Percentiles rank a stretch among this genome's conserved stretches.
Conservation (phyloP, 768 basidiomycete species). For the Lentinula sp. region DNA sequence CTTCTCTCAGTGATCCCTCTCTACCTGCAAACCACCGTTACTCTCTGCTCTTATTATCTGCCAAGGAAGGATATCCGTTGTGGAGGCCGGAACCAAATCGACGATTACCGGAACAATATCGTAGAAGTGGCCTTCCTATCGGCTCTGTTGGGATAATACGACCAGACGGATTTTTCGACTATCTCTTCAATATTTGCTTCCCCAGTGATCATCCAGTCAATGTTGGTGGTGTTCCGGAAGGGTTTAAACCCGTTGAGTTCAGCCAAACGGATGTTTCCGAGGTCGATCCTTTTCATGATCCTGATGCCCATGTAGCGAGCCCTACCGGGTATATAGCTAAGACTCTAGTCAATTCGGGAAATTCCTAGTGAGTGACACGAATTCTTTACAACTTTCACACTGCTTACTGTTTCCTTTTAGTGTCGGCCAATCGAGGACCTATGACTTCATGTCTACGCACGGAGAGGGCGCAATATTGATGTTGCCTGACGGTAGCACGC, state of each 20-base stretch:
- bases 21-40: not conserved
- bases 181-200: conserved; percentile 6
- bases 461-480: conserved; percentile 5
- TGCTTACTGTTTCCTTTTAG: not conserved
- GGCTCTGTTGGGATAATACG: conserved; percentile 24
- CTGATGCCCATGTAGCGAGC: not conserved
- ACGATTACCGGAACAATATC: conserved; percentile 9
- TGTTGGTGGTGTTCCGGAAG: conserved; percentile 17
- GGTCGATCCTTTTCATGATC: conserved; percentile 2
- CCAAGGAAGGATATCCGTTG: conserved; percentile 17
- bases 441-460: not conserved
- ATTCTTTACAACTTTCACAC: not conserved
- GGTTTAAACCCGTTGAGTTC: conserved; percentile 12
- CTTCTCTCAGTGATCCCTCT: conserved; percentile 2
- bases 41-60: not conserved
- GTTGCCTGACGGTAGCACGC: conserved; percentile 2
- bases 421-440: not conserved
- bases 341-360: not conserved
- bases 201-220: conserved; percentile 2
- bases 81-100: conserved; percentile 20
- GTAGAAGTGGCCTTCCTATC: conserved; percentile 16
- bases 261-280: not conserved
- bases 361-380: not conserved
- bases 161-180: conserved; percentile 13
- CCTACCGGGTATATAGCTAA: not conserved